These are phyloP conservation scores for Lasiodiplodia gonubiensis DNA, from an alignment of 2,329 filamentous ascomycete genomes.

Conservation along the genomic window DNA sequence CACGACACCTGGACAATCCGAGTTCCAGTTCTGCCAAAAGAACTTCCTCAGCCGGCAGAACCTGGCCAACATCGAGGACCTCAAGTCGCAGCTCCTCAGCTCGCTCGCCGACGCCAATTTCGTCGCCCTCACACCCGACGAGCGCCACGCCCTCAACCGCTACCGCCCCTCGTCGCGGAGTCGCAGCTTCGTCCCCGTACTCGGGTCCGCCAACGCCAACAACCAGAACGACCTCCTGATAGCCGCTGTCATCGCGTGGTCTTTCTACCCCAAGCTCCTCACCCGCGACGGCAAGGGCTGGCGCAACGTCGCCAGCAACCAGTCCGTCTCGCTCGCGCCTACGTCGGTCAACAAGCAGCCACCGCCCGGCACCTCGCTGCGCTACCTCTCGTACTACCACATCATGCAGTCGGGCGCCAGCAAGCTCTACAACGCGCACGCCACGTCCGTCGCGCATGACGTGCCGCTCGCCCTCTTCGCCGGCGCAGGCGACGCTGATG, in stretches of 20 bases:
- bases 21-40: slow-evolving; percentile 91
- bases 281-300: slow-evolving; percentile 83
- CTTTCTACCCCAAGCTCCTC: slow-evolving; percentile 93
- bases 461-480: slow-evolving; percentile 76
- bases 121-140: slow-evolving; percentile 73
- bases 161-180: slow-evolving; percentile 70
- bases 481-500: slow-evolving; percentile 72
- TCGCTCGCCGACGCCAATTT: slow-evolving; percentile 87
- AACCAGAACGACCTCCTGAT: slow-evolving; percentile 81
- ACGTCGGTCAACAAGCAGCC: slow-evolving; percentile 81
- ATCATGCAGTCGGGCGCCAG: slow-evolving; percentile 76
- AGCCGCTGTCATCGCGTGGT: slow-evolving; percentile 85
- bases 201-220: slow-evolving; percentile 73
- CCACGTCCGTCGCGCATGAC: slow-evolving; percentile 72
- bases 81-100: slow-evolving; percentile 88
- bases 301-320: slow-evolving; percentile 92
- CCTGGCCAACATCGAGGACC: slow-evolving; percentile 88
- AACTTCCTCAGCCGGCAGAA: slow-evolving; percentile 92
- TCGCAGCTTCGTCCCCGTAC: slow-evolving; percentile 83
- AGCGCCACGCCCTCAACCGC: slow-evolving; percentile 71
- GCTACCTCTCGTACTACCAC: slow-evolving; percentile 93
- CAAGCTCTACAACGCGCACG: slow-evolving; percentile 82
- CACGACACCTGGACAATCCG: slow-evolving; percentile 70
- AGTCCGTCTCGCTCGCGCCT: slow-evolving; percentile 84
- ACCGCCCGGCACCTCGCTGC: slow-evolving; percentile 57